Percentiles rank a stretch among this genome's conserved stretches.
Evolutionary conservation across 2,329 filamentous ascomycete species (phyloP).

Genomic region (Calonectria montana): DNA sequence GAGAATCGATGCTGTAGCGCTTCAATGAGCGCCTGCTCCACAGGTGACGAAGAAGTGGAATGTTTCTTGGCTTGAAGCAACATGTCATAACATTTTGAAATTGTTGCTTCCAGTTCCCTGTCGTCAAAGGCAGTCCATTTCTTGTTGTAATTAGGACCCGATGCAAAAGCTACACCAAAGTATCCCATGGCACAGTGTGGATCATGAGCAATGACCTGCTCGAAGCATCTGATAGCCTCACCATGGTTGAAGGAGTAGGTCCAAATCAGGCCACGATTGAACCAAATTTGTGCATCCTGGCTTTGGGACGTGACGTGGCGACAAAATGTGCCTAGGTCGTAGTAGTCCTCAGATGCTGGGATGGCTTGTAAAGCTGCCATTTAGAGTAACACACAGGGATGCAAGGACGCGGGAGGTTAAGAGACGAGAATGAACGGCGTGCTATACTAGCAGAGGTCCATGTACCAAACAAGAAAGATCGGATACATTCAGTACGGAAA

Average conservation of each 20-base stretch:
- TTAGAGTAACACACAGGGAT: background rate
- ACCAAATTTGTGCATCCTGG: constrained; percentile 67
- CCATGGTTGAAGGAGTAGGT: constrained; percentile 71
- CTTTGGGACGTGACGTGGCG: constrained; percentile 19
- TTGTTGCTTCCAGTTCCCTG: constrained; percentile 17
- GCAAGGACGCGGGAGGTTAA: background rate
- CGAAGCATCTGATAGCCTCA: constrained; percentile 63
- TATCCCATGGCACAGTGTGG: constrained; percentile 52
- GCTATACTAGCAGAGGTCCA: background rate
- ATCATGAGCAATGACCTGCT: constrained; percentile 57
- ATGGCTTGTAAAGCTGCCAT: constrained; percentile 10
- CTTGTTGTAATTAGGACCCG: constrained; percentile 64
- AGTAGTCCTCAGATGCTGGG: constrained; percentile 14
- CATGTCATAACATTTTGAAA: constrained; percentile 8
- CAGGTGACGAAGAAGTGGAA: background rate
- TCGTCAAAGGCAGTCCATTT: constrained; percentile 37
- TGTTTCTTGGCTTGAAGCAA: background rate
- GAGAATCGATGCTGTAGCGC: constrained; percentile 73
- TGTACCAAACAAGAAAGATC: background rate
- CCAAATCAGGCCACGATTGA: constrained; percentile 68
- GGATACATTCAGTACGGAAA: background rate
- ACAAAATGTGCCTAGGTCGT: constrained; percentile 24
- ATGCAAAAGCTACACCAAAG: constrained; percentile 66
- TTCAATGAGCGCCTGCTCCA: constrained; percentile 70
- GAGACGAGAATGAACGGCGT: background rate